Evolutionary conservation across 148 eudicot genomes (phyloP), one percentile per base, ranked within the genome.

Genomic region (Pouteria glomerata): DNA sequence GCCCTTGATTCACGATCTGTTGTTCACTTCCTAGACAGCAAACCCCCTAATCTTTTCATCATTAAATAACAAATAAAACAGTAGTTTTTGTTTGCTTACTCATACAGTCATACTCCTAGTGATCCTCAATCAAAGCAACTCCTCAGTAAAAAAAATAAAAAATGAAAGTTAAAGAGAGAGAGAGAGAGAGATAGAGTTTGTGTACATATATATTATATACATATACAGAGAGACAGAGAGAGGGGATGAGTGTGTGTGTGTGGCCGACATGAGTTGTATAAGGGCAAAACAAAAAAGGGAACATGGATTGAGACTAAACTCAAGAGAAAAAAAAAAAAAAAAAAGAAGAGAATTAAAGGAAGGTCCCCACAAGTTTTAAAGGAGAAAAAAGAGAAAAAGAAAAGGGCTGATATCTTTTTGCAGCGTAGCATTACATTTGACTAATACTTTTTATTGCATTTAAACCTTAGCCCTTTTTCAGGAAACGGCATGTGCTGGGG

Each of bases 291-390:
- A 61, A 18, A 72, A 62, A 72, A 72, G 75, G 68, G 68, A 72
- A 72, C 27, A 62, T 68, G 71, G 75, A 72, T 72, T 47, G 75
- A 63, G 76, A 73, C 76, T 62, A 55, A 52, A 73, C 69, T 63
- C 26, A 11, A n/a, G 33, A 16, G 4, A 34, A n/a, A 26, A n/a
- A n/a, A n/a, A n/a, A n/a, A n/a, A n/a, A n/a, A n/a, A n/a, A n/a
- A n/a, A n/a, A n/a, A 24, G 14, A 39, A 3, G 23, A 48, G 29
- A 61, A 47, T 34, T 14, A 53, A 51, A 52, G 37, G 30, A 63
- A 35, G 58, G 47, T 12, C 44, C 61, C 76, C 69, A 26, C 39
- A 35, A 63, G 48, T 8, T 26, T 73, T 65, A 73, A 73, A 73
- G 76, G 57, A 29, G 45, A 34, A 59, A 44, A 33, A 60, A 23